Evolutionary conservation across 192 early-diverging fungal species (phyloP).

Genomic region (Backusella westeae): DNA sequence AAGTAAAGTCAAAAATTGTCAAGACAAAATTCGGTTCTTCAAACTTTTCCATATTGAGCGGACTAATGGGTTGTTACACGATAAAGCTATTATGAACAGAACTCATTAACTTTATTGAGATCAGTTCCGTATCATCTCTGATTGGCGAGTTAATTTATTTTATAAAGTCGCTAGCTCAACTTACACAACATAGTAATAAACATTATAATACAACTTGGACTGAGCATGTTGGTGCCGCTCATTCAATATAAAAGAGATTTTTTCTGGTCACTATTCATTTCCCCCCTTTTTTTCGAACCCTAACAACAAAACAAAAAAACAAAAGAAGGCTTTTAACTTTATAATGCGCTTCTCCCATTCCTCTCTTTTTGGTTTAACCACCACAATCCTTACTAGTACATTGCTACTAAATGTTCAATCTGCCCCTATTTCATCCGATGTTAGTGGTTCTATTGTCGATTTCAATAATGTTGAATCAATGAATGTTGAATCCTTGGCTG

Average conservation of each 20-base stretch:
- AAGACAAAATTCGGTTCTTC: neutral
- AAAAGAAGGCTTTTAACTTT: neutral
- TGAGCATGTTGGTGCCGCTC: neutral
- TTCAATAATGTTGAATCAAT: neutral
- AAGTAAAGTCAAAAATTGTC: neutral
- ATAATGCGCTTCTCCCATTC: conserved; percentile 11
- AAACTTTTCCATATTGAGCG: neutral
- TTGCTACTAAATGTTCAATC: neutral
- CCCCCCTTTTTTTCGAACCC: neutral
- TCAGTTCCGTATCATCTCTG: neutral
- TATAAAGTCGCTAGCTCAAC: neutral
- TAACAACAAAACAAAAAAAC: neutral
- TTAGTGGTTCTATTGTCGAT: neutral
- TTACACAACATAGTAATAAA: neutral
- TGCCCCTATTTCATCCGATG: neutral
- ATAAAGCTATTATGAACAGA: neutral
- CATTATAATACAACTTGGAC: neutral
- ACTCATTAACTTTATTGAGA: neutral
- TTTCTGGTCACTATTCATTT: neutral
- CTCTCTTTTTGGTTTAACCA: conserved; percentile 10
- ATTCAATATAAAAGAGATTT: neutral
- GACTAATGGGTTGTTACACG: neutral
- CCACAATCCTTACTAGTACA: neutral
- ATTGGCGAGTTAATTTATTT: neutral
- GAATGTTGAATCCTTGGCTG: conserved; percentile 2